Evolutionary conservation across 768 basidiomycete genomes (phyloP).

Genomic region (Leccinum variicolor): DNA sequence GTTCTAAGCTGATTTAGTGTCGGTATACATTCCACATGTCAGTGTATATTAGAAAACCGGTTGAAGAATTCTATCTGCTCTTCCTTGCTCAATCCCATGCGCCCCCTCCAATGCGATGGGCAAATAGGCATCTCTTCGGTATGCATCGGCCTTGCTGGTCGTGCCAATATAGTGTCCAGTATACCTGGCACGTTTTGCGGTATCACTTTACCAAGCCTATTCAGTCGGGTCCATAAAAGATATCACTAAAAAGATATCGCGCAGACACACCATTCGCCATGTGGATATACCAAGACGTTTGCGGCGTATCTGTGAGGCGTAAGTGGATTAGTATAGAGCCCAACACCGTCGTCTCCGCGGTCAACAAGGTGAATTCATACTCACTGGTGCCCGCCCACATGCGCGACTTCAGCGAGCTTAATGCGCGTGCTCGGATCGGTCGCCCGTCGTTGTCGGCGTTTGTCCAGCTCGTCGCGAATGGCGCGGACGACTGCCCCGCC

Average conservation of each 20-base stretch:
- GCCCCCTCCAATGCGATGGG: constrained; percentile 62
- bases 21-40: not conserved
- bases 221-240: not conserved
- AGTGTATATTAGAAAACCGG: constrained; percentile 1
- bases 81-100: constrained; percentile 62
- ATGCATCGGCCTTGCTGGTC: constrained; percentile 28
- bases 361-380: constrained; percentile 22
- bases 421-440: constrained; percentile 33
- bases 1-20: not conserved
- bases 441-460: constrained; percentile 30
- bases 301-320: constrained; percentile 27
- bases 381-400: constrained; percentile 84
- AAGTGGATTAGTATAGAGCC: not conserved
- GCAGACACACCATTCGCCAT: constrained; percentile 63
- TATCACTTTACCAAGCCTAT: constrained; percentile 62
- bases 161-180: constrained; percentile 41
- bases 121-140: constrained; percentile 36
- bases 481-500: constrained; percentile 57
- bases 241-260: not conserved
- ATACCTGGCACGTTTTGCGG: constrained; percentile 55
- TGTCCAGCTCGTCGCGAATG: constrained; percentile 50
- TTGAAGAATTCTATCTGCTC: constrained; percentile 46
- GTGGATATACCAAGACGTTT: constrained; percentile 65
- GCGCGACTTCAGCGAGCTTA: constrained; percentile 61
- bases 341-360: too few relatives aligned